Evolutionary conservation across 169 alveolate species (phyloP).

Genomic region (Plasmodium vinckei): DNA sequence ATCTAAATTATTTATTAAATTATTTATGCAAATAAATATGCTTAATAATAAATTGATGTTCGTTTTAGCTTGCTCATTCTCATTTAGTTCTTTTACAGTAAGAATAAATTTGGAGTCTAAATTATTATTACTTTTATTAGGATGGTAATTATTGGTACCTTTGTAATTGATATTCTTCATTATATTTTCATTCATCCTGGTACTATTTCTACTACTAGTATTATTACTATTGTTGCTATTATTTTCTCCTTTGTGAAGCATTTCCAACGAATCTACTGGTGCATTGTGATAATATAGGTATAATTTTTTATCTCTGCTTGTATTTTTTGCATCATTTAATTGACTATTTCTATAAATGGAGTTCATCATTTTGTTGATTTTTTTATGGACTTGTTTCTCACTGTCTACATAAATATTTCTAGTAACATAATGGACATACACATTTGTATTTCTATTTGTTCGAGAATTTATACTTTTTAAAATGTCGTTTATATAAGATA

Average conservation of each 20-base stretch:
- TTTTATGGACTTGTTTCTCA: constrained; percentile 2
- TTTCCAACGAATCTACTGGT: not conserved
- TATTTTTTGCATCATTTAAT: not conserved
- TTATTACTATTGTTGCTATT: not conserved
- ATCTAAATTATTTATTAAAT: constrained; percentile 57
- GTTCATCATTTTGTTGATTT: constrained; percentile 2
- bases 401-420: not conserved
- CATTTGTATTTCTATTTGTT: constrained; percentile 12
- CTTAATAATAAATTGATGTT: constrained; percentile 17
- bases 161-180: not conserved
- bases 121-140: not conserved
- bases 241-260: not conserved
- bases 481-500: constrained; percentile 37
- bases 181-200: not conserved
- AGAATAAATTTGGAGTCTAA: constrained; percentile 24
- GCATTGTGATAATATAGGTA: too few species aligned
- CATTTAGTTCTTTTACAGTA: constrained; percentile 11
- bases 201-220: not conserved
- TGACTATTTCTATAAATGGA: not conserved
- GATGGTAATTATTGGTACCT: constrained; percentile 11
- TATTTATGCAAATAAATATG: constrained; percentile 65
- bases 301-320: not conserved
- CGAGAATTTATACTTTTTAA: constrained; percentile 15
- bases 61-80: not conserved
- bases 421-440: constrained; percentile 24